These are phyloP conservation scores for Styphnolobium japonicum DNA, from an alignment of 306 rosid genomes.

Conservation along the genomic window DNA sequence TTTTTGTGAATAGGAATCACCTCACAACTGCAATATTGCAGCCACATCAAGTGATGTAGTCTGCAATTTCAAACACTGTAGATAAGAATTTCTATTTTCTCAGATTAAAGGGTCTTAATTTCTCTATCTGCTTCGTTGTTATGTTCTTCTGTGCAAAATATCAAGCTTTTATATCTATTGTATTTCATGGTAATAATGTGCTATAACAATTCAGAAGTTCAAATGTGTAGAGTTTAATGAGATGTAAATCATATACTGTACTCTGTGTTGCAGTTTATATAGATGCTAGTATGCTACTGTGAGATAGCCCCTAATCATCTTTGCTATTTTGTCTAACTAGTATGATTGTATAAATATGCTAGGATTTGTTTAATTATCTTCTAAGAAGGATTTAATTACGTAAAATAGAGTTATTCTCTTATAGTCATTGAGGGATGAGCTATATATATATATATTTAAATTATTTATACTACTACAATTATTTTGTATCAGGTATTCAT, in stretches of 20 bases:
- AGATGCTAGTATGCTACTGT: not conserved
- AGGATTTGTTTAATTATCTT: not conserved
- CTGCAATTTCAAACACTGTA: too few species aligned
- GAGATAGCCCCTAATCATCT: not conserved
- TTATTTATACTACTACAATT: slow-evolving; percentile 5
- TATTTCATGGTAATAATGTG: not conserved
- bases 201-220: not conserved
- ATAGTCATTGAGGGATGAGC: not conserved
- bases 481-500: slow-evolving; percentile 50
- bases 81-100: too few species aligned
- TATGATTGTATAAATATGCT: not conserved
- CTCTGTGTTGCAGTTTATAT: not conserved
- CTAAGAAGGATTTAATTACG: not conserved
- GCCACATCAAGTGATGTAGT: too few species aligned
- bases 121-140: too few species aligned
- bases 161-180: too few species aligned
- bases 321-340: not conserved
- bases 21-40: too few species aligned
- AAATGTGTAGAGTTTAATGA: not conserved
- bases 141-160: too few species aligned
- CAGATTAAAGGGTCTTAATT: too few species aligned
- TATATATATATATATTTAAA: not conserved
- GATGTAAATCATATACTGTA: not conserved
- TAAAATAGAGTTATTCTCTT: not conserved
- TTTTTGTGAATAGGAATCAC: too few species aligned